A percentile compares a stretch with the other conserved stretches of the same genome.
Conservation (phyloP, 2,329 filamentous ascomycete genomes). For the Golovinomyces cichoracearum region DNA sequence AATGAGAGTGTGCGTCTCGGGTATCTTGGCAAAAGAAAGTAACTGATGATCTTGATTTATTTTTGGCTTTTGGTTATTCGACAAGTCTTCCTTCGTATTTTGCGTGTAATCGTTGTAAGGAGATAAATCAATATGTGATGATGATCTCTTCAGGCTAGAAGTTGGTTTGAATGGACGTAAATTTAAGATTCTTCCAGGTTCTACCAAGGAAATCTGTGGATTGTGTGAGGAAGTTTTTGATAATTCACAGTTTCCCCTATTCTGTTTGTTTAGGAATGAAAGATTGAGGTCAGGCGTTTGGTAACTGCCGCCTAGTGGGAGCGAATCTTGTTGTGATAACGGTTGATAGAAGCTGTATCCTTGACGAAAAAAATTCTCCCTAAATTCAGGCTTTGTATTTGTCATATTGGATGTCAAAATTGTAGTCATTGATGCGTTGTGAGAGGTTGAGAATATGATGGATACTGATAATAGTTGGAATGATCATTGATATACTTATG, state of each 20-base stretch:
- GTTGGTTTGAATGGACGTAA: not conserved
- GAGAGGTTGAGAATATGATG: not conserved
- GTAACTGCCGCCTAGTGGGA: not conserved
- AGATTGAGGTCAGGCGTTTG: not conserved
- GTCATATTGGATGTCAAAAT: not conserved
- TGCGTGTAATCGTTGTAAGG: constrained; percentile 12
- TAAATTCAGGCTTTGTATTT: not conserved
- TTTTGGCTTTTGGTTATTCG: constrained; percentile 11
- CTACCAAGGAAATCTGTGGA: not conserved
- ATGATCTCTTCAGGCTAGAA: constrained; percentile 9
- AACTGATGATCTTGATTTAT: constrained; percentile 16
- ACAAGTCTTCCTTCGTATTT: constrained; percentile 13
- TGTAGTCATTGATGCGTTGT: not conserved
- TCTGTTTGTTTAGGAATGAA: not conserved
- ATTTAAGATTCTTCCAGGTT: not conserved
- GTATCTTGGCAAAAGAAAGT: constrained; percentile 13
- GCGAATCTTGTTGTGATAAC: not conserved
- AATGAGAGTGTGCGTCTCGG: constrained; percentile 21
- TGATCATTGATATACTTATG: not conserved
- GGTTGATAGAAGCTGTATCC: not conserved
- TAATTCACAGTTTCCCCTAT: not conserved
- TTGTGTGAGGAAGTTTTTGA: not conserved
- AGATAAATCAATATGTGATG: constrained; percentile 10
- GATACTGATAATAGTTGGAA: not conserved
- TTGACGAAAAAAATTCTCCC: not conserved